phyloP scores from a whole-genome alignment of 331 rosid species.

The Saraca asoca region DNA sequence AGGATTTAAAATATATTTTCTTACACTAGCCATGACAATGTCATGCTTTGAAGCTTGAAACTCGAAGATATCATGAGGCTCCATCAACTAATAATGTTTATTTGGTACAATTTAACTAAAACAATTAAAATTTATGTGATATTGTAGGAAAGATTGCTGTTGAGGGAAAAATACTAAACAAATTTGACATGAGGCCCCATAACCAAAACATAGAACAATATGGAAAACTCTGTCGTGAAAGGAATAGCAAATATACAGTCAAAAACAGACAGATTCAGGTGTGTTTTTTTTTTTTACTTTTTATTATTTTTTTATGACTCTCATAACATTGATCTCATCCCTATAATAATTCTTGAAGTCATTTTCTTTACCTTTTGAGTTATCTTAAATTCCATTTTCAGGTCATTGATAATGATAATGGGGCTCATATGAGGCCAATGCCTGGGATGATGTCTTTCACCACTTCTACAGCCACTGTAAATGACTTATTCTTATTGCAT shows the following conservation, averaged over 20 bases:
- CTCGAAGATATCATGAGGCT: slow-evolving; percentile 16
- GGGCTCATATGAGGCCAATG: slow-evolving; percentile 82
- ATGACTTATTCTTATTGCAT: slow-evolving; percentile 29
- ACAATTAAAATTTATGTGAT: slow-evolving; percentile 29
- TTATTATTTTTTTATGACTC: slow-evolving; percentile 8
- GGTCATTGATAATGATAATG: slow-evolving; percentile 73
- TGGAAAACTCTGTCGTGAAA: slow-evolving; percentile 85
- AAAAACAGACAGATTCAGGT: slow-evolving; percentile 93
- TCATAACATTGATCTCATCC: slow-evolving; percentile 1
- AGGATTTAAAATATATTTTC: no score
- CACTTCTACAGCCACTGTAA: slow-evolving; percentile 57
- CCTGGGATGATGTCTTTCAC: slow-evolving; percentile 64
- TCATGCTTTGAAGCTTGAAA: slow-evolving; percentile 32
- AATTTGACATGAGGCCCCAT: slow-evolving; percentile 86
- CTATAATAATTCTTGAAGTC: slow-evolving; percentile 9
- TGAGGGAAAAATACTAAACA: slow-evolving; percentile 74
- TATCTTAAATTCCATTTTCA: slow-evolving; percentile 41
- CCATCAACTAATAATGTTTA: slow-evolving; percentile 14
- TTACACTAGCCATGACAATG: slow-evolving; percentile 2
- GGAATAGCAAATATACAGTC: slow-evolving; percentile 67
- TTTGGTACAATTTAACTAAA: slow-evolving; percentile 32
- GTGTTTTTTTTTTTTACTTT: slow-evolving; percentile 11
- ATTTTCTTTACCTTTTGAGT: slow-evolving; percentile 22
- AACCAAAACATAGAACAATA: slow-evolving; percentile 70
- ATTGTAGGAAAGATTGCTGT: slow-evolving; percentile 64